Evolutionary conservation across 306 rosid genomes (phyloP), one percentile per base, ranked within the genome.

Genomic region (Macrotyloma uniflorum): DNA sequence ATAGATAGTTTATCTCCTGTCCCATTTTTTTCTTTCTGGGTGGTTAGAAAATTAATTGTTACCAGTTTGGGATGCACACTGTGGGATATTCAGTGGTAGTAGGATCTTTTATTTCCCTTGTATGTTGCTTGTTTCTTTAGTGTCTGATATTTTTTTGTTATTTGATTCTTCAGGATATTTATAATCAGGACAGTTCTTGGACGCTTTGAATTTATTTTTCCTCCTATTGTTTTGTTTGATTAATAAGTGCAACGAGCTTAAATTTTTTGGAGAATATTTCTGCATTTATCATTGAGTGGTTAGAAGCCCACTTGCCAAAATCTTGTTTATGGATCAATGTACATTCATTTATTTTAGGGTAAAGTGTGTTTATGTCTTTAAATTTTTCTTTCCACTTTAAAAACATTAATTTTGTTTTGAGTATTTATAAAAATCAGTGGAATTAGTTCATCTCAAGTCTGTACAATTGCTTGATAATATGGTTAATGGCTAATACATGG

Each of bases 1-100:
- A 49, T 82, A 75, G 87, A 87, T 84, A 53, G 33, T 82, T 85
- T 83, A 83, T 79, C 61, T 65, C 50, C 18, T 45, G 87, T 83
- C 78, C 47, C 84, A 71, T 70, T 46, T 72, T 62, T 54, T 78
- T 69, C 2, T 33, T 61, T 40, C 58, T 74, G 40, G 62, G 63
- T 80, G 69, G 55, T 55, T 70, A 50, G 69, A 62, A 47, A 78
- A 22, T 69, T 70, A 24, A 85, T 70, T 69, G 23, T 63, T 36
- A 49, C 76, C 61, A 10, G 79, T 75, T 87, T 80, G 81, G 59
- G 64, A 46, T 62, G 69, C 65, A 67, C 67, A 38, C 12, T 72
- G 19, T 74, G 83, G 59, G 70, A 72, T 54, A 47, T 45, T 64
- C 68, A 32, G 15, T 61, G 70, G 74, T 2, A 59, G 49, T 71